These are phyloP conservation scores for Colletotrichum gloeosporioides DNA, from an alignment of 2,329 filamentous ascomycete genomes.

Conservation along the genomic window DNA sequence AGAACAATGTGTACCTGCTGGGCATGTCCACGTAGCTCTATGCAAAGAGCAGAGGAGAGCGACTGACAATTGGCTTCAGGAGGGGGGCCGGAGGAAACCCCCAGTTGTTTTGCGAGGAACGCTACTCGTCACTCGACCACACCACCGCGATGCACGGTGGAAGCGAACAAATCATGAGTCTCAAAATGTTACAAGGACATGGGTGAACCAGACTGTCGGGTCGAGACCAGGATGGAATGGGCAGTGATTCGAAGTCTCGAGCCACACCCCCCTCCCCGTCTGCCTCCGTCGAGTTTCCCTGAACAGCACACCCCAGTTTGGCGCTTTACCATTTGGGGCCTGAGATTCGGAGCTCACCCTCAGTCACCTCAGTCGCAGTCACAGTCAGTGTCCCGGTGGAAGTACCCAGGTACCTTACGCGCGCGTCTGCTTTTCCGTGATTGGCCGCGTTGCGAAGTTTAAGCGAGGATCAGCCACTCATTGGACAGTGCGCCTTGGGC, in stretches of 20 bases:
- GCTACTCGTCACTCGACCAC: background rate
- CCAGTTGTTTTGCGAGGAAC: background rate
- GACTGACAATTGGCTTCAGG: background rate
- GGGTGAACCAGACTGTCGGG: conserved; percentile 1
- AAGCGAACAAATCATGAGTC: conserved; percentile 1
- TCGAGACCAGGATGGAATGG: background rate
- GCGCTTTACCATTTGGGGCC: background rate
- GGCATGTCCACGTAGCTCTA: background rate
- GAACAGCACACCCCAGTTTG: background rate
- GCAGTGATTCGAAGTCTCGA: background rate
- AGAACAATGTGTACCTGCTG: background rate
- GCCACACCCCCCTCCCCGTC: background rate
- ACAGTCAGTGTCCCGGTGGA: background rate
- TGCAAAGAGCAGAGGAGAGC: background rate
- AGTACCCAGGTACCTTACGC: background rate
- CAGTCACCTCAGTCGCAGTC: background rate
- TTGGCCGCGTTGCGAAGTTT: background rate
- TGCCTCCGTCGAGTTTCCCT: background rate
- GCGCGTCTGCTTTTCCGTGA: background rate
- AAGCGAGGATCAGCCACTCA: conserved; percentile 7
- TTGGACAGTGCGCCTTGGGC: background rate
- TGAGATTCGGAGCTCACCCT: background rate
- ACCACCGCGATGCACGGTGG: background rate
- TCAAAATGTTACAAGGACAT: background rate
- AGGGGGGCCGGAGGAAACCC: background rate